Evolutionary conservation across 1,284 basidiomycete genomes (phyloP), one percentile per base, ranked within the genome.

Genomic region (Apiotrichum laibachii): DNA sequence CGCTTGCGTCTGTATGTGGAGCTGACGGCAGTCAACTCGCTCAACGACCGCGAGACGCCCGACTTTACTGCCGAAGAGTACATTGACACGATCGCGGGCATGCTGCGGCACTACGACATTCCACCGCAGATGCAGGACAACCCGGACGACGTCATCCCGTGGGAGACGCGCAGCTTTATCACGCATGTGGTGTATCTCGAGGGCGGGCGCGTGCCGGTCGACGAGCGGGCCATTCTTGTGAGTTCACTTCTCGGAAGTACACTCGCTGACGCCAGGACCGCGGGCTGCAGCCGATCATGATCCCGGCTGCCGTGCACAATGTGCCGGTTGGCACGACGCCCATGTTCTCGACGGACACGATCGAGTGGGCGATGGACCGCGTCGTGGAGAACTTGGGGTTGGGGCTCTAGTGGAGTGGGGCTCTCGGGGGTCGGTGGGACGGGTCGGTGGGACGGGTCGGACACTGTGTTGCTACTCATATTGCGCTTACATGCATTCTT

Each of bases 11-110:
- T 5, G 8, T 31, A 26, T 31, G 26, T 31, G 26, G 26, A 31
- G 26, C 51, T 53, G 53, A 56, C 49, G 26, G 19, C 62, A 93
- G 91, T 99, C 57, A 99, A 98, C 73, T 82, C 86, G 16, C 83
- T 82, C 61, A 93, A 93, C 66, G 95, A 99, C 73, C 83, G 95
- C 59, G 95, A 99, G 76, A 97, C 94, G 0, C 82, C 85, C 11
- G 89, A 85, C 1, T 95, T 95, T 75, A 84, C 83, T 1, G 93
- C 91, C 0, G 79, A 85, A 15, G 91, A 96, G 75, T 96, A 95
- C 71, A 84, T 96, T 65, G 89, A 87, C 42, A 85, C 88, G 1
- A 88, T 95, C 59, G 81, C 81, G 5, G 78, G 81, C 37, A 88
- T 87, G 19, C 80, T 95, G 34, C 90, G 92, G 68, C 80, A 83